Conservation (phyloP, 139 green algal species). For the Chlamydomonas sphaeroides region DNA sequence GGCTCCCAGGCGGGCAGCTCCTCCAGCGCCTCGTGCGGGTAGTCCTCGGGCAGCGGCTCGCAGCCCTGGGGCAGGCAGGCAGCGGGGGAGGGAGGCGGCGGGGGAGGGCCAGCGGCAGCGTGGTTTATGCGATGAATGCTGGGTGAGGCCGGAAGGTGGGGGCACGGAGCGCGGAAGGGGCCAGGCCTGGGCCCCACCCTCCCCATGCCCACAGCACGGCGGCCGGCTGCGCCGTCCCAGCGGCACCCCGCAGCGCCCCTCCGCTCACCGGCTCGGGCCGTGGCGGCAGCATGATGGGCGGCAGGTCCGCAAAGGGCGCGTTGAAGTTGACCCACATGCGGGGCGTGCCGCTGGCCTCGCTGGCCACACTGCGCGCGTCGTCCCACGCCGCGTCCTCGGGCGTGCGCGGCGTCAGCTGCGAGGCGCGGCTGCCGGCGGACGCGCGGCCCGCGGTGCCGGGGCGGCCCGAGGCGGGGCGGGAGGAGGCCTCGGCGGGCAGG, state of each 20-base stretch:
- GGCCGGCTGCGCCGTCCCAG: too few species aligned
- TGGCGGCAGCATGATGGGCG: conserved; percentile 58
- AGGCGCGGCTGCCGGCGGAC: too few species aligned
- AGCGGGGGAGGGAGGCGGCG: not conserved
- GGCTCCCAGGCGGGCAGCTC: conserved; percentile 41
- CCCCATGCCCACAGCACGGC: too few species aligned
- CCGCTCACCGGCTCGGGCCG: conserved; percentile 45
- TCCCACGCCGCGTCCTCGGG: conserved; percentile 47
- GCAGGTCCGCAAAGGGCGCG: conserved; percentile 61
- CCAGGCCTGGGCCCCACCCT: too few species aligned
- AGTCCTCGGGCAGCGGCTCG: conserved; percentile 51
- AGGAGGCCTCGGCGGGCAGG: not conserved
- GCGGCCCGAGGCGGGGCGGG: conserved; percentile 4
- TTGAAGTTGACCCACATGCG: conserved; percentile 66
- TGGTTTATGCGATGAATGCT: too few species aligned
- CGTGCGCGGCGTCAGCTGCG: not conserved
- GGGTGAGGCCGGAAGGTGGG: too few species aligned
- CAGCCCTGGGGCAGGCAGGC: conserved; percentile 7
- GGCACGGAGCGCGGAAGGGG: too few species aligned
- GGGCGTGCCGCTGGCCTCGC: conserved; percentile 43
- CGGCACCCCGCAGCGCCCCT: not conserved
- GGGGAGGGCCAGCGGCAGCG: too few species aligned
- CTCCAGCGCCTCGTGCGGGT: conserved; percentile 46
- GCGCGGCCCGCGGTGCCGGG: too few species aligned
- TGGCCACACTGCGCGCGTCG: conserved; percentile 24